Evolutionary conservation across 352 stramenopile species (phyloP), one percentile per base, ranked within the genome.

Genomic region (Globisporangium echinulatum): DNA sequence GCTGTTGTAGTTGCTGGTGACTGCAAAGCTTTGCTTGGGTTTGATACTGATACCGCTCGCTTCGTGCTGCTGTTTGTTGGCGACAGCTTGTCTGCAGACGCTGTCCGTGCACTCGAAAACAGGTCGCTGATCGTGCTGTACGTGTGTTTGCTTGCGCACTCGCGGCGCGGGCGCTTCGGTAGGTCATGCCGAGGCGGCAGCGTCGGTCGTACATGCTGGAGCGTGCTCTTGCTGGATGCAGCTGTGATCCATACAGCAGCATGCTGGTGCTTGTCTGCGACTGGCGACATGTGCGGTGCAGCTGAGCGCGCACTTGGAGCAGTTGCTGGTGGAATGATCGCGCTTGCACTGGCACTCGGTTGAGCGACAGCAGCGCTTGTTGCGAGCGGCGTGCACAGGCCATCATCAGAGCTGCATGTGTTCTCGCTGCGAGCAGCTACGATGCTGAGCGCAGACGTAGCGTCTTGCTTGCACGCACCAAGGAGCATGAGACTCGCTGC

Each of bases 401-500:
- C 54, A 4, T 59, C 48, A 7, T 49, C 39, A 11, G 53, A 17
- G 37, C 48, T 11, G 38, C 10, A n/a, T 3, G 17, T 25, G 10
- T 11, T 49, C 10, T 3, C 25, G 25, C 25, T 33, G 25, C 25
- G 25, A 33, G 39, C 5, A 17, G 10, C 48, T 40, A n/a, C 49
- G 33, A 49, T 55, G 40, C 17, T 25, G 19, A 58, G 52, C 17
- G 39, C 52, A 42, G 19, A 42, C 33, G 46, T 6, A 8, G 53
- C 14, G 33, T 54, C 46, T 52, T 54, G 19, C 10, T 62, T 36
- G 36, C 56, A 15, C 43, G 48, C 40, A 7, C 57, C 49, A n/a
- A 62, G 57, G 10, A 62, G 33, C 57, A 62, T 57, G 38, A 62
- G 49, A 44, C 57, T 62, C 49, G 52, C 39, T n/a, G 57, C 57